Base-by-base conservation (phyloP, 495 filamentous ascomycete species). In the Penicillium robsamsonii region DNA sequence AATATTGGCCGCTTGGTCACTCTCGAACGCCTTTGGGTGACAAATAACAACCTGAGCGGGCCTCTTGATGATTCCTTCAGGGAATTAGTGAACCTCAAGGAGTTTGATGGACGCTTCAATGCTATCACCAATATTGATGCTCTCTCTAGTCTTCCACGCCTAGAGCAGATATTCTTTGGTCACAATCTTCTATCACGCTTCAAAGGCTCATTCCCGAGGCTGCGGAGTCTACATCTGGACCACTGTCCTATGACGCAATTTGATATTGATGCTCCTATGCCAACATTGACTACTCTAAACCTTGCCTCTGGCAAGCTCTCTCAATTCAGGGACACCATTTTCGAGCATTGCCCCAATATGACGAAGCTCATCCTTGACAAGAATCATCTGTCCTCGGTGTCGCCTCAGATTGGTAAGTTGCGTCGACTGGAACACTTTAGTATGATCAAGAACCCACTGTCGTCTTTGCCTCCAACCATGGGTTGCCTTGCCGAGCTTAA, bases 71-170 rank as follows among this genome's bases (percentile, higher is more conserved):
- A 81, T 3, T 82, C 83, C 0, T 87, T 97, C 69, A 78, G 76
- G 45, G 75, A 84, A 11, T 75, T 97, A 12, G 73, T 76, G 37
- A 96, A 87, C 60, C 75, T 99, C 51, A 92, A 88, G 60, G 93
- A 97, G 68, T 80, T 97, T 31, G 95, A 99, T 71, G 84, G 95
- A 53, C 89, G 95, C 38, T 97, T 92, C 76, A 99, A 99, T 66
- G 79, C 79, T 4, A 86, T 99, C 46, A 81, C 83, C 43, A 88
- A 84, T 66, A 96, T 99, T 60, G 90, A 97, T 66, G 81, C 90
- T 46, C 79, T 96, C 46, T 84, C 87, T 2, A 79, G 86, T 43
- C 79, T 99, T 17, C 95, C 94, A 15, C 86, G 87, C 42, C 73
- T 99, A 22, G 95, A 97, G 71, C 86, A 89, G 60, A 71, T 97